Base-by-base conservation (phyloP, 805 yeast genomes). In the Ogataea nonfermentans region DNA sequence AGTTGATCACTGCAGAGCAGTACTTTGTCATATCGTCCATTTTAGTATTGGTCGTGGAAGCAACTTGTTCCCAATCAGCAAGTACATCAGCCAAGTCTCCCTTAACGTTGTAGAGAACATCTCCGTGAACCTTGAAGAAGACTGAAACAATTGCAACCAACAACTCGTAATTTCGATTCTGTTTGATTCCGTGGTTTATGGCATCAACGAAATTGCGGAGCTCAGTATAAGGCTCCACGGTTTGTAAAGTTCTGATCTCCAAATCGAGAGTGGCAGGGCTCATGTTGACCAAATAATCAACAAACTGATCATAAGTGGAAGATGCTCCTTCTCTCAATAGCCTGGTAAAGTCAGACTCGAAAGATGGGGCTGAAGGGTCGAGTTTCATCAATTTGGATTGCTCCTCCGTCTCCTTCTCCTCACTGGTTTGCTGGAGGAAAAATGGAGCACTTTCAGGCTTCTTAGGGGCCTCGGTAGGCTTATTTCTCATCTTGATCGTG, bases 381-480 rank as follows among this genome's bases (percentile, higher is more conserved):
- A 74, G 53, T 30, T 63, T 66, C 14, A 66, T 51, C 13, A 63
- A 41, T 26, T 47, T 53, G 2, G 62, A 63, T 2, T 59, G 58
- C 49, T 73, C 79, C 4, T 72, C 74, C 29, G 63, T 75, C 20
- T 78, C 74, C n/a, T 69, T 69, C 37, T 73, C 78, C 17, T 28
- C 44, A 22, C 88, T 87, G 4, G 76, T 57, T 14, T 83, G 66
- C 32, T 78, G 75, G 43, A 93, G 67, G 70, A 95, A 95, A 62
- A 95, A 93, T 11, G 82, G 81, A 0, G 86, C 78, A 45, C 79
- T 74, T 49, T 84, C 84, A 2, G 96, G 87, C 49, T 81, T 85
- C 68, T 85, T 86, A 24, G 93, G 85, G 1, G 91, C 84, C 58
- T 88, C 96, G 36, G 70, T 79, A 15, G 99, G 97, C 63, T 87